Base-by-base conservation (phyloP, 2,329 filamentous ascomycete genomes). In the Fusarium secorum region DNA sequence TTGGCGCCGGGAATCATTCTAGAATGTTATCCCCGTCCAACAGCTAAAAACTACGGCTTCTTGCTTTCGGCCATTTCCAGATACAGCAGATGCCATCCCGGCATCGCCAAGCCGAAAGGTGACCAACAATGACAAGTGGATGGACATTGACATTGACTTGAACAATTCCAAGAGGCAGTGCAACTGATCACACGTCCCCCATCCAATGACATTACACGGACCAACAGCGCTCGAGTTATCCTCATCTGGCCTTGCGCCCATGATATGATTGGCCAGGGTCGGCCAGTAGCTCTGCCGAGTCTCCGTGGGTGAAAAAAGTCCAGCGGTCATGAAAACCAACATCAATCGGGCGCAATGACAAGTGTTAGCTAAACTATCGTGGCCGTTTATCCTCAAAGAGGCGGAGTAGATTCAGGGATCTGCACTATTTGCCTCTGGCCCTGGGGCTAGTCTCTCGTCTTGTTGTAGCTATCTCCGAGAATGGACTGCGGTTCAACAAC, bases 61-160 rank as follows among this genome's bases (percentile, higher is more conserved):
- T 48, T 24, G 46, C 22, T 57, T 33, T 69, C 69, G 69, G 69
- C 7, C 45, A 53, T 52, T 72, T 54, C 69, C 54, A 57, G 49
- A 72, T 72, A 42, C 49, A 69, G 66, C 28, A 36, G 22, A 35
- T 69, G 32, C 59, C 36, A 64, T 66, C 44, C 42, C 48, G 53
- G 57, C 48, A 53, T 39, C 41, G 68, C 64, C 68, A 71, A 71
- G 68, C 45, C 51, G 41, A 63, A 48, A 5, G 36, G 54, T 58
- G 64, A 55, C 60, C 35, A 66, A 60, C 64, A 55, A 62, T 60
- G 61, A 72, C 60, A 72, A 54, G 65, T 53, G 65, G 60, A 42
- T 58, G 42, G 52, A 52, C 24, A 54, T 64, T 45, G 45, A 13
- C 28, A 33, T 26, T 64, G 36, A 38, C 28, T 53, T 24, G 35